Conservation (phyloP, 2,329 filamentous ascomycete species). For the Cercospora zeae-maydis region DNA sequence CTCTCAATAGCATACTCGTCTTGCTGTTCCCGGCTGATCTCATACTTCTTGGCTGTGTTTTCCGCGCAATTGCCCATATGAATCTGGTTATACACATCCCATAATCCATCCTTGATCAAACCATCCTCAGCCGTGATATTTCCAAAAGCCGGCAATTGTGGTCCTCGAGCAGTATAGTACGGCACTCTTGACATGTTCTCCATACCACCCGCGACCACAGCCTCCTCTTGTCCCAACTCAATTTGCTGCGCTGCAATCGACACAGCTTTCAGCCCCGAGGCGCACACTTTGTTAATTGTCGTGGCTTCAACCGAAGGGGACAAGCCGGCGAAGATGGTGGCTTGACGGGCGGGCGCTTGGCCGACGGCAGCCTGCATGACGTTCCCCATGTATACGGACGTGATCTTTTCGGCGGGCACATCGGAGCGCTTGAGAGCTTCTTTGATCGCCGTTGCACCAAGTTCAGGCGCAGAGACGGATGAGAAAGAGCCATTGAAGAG, state of each 20-base stretch:
- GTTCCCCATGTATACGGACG: slow-evolving; percentile 96
- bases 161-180: slow-evolving; percentile 82
- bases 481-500: slow-evolving; percentile 96
- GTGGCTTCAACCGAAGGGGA: slow-evolving; percentile 77
- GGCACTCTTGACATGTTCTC: slow-evolving; percentile 96
- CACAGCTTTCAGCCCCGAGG: slow-evolving; percentile 90
- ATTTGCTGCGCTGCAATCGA: slow-evolving; percentile 89
- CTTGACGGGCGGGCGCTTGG: slow-evolving; percentile 89
- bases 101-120: slow-evolving; percentile 88
- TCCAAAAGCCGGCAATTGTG: slow-evolving; percentile 78
- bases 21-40: slow-evolving; percentile 78
- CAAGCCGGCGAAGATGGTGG: slow-evolving; percentile 81
- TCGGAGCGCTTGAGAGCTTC: slow-evolving; percentile 82
- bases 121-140: slow-evolving; percentile 86
- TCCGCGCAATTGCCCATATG: slow-evolving; percentile 99
- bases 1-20: slow-evolving; percentile 86
- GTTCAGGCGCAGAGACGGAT: slow-evolving; percentile 76
- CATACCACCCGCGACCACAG: slow-evolving; percentile 91
- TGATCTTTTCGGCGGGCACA: slow-evolving; percentile 75
- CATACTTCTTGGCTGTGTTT: slow-evolving; percentile 83
- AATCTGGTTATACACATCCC: slow-evolving; percentile 93
- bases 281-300: slow-evolving; percentile 97
- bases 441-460: slow-evolving; percentile 88
- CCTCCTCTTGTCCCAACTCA: slow-evolving; percentile 82
- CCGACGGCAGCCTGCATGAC: slow-evolving; percentile 80